A percentile compares a stretch with the other conserved stretches of the same genome.
phyloP scores from a whole-genome alignment of 148 eudicot genomes.

The Fagopyrum tataricum region DNA sequence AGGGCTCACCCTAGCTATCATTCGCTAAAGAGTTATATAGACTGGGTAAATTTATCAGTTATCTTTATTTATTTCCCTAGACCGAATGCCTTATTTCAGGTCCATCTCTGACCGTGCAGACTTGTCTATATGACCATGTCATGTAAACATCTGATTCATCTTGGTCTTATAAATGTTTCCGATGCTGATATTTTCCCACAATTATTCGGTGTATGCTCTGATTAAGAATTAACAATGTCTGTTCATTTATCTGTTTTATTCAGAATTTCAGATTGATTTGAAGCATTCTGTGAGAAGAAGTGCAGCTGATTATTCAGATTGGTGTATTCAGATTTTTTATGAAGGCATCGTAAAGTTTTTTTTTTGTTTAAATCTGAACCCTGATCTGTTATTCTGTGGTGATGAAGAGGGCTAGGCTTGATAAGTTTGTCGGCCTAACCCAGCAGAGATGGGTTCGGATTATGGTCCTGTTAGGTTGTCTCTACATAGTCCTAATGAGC shows the following conservation, averaged over 20 bases:
- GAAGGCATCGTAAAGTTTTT: not conserved
- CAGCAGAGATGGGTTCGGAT: constrained; percentile 51
- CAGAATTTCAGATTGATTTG: constrained; percentile 11
- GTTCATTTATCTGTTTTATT: not conserved
- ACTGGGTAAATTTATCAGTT: not conserved
- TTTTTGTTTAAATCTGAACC: not conserved
- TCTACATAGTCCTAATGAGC: constrained; percentile 48
- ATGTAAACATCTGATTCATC: not conserved
- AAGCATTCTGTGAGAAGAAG: constrained; percentile 19
- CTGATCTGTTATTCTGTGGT: not conserved
- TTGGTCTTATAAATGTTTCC: not conserved
- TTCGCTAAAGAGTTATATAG: not conserved
- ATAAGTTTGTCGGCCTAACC: constrained; percentile 34
- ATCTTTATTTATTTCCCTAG: not conserved
- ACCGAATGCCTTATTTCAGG: not conserved
- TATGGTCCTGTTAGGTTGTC: constrained; percentile 34
- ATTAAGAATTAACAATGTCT: not conserved
- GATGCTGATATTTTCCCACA: not conserved
- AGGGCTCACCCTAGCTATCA: not conserved
- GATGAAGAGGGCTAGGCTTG: constrained; percentile 41
- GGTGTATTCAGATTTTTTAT: not conserved
- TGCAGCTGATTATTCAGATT: constrained; percentile 6
- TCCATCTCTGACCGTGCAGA: not conserved
- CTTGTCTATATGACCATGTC: not conserved
- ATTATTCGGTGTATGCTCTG: not conserved